Evolutionary conservation across 306 rosid species (phyloP).

Genomic region (Cicer chorassanicum): DNA sequence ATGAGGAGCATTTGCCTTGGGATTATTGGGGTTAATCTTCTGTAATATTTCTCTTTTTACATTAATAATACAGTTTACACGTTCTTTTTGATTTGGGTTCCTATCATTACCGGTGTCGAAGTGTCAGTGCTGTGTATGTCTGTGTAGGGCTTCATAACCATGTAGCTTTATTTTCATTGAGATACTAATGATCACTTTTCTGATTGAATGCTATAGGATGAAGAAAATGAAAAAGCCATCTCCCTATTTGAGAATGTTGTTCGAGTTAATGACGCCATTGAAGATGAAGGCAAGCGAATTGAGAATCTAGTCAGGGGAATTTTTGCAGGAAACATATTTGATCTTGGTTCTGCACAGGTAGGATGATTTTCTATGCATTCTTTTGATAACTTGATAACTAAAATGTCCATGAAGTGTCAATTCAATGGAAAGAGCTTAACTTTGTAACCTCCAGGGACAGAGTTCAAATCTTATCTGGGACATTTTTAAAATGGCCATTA

Average conservation of each 20-base stretch:
- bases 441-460: no score
- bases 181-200: constrained; percentile 35
- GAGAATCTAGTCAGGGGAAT: constrained; percentile 85
- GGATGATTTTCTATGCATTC: constrained; percentile 30
- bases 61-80: no score
- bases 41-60: no score
- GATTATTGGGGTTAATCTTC: no score
- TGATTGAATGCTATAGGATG: constrained; percentile 64
- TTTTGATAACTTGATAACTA: constrained; percentile 18
- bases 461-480: no score
- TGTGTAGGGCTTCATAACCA: no score
- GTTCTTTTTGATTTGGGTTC: no score
- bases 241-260: constrained; percentile 74
- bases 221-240: constrained; percentile 94
- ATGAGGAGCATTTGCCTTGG: no score
- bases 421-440: no score
- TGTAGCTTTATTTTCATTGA: constrained; percentile 29
- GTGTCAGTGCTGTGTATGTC: no score
- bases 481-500: no score
- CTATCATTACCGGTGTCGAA: no score
- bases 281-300: constrained; percentile 81
- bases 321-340: constrained; percentile 96
- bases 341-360: constrained; percentile 97
- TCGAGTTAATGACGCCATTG: constrained; percentile 77
- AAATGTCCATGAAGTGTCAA: not conserved